Conservation (phyloP, 805 yeast species). For the Metschnikowia aberdeeniae region DNA sequence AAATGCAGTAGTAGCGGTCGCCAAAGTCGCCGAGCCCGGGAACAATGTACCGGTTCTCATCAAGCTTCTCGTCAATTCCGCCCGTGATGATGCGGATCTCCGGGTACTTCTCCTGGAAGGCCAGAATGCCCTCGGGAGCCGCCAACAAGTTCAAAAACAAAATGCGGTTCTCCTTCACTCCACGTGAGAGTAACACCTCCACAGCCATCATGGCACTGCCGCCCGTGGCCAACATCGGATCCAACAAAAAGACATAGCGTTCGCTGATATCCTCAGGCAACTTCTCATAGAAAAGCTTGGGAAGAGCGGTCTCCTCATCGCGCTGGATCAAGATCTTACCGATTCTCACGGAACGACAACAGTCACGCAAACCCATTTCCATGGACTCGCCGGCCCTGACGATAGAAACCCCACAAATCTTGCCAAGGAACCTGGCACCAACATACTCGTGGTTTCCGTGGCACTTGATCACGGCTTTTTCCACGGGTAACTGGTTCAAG, state of each 20-base stretch:
- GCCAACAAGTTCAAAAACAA: constrained; percentile 88
- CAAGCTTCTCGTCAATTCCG: constrained; percentile 81
- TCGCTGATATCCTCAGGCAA: constrained; percentile 88
- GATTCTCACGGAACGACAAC: constrained; percentile 92
- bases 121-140: constrained; percentile 88
- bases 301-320: constrained; percentile 95
- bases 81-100: constrained; percentile 88
- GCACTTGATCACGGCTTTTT: constrained; percentile 60
- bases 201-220: constrained; percentile 98
- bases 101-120: constrained; percentile 77
- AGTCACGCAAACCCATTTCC: constrained; percentile 98
- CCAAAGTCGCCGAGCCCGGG: constrained; percentile 99
- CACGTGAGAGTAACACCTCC: constrained; percentile 80
- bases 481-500: constrained; percentile 89
- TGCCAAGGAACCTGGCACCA: constrained; percentile 83
- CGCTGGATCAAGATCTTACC: constrained; percentile 97
- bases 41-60: constrained; percentile 76
- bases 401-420: constrained; percentile 96
- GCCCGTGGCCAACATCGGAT: constrained; percentile 98
- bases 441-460: constrained; percentile 68
- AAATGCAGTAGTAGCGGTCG: constrained; percentile 92
- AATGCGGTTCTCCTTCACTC: constrained; percentile 84
- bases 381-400: constrained; percentile 98
- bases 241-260: constrained; percentile 85
- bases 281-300: constrained; percentile 88